phyloP scores from a whole-genome alignment of 148 eudicot genomes.

The Camellia lanceoleosa region DNA sequence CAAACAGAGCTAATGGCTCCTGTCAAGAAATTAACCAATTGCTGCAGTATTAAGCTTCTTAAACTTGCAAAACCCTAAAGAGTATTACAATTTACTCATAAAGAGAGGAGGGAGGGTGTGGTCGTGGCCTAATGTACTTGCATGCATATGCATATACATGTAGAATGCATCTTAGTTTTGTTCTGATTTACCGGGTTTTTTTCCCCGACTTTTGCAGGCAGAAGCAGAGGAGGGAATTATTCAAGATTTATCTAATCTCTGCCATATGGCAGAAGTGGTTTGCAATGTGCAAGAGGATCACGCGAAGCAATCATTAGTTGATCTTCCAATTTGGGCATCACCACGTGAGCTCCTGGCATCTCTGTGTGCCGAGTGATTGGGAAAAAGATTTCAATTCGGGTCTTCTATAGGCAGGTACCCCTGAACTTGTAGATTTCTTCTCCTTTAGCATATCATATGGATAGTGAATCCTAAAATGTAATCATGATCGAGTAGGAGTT shows the following conservation, averaged over 20 bases:
- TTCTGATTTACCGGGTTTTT: neutral
- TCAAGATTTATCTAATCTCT: slow-evolving; percentile 41
- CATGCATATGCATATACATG: too few relatives aligned
- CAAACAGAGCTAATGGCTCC: neutral
- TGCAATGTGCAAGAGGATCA: slow-evolving; percentile 51
- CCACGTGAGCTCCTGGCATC: slow-evolving; percentile 55
- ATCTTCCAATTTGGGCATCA: slow-evolving; percentile 57
- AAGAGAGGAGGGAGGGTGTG: too few relatives aligned
- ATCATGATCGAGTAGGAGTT: too few relatives aligned
- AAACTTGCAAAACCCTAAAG: too few relatives aligned
- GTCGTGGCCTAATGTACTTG: too few relatives aligned
- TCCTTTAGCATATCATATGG: neutral
- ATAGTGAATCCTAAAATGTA: neutral
- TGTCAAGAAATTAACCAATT: too few relatives aligned
- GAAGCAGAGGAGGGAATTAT: slow-evolving; percentile 62
- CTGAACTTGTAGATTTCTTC: neutral
- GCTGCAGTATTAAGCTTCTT: too few relatives aligned
- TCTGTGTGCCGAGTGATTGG: slow-evolving; percentile 20
- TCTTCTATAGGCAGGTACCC: neutral
- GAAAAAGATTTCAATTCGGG: neutral
- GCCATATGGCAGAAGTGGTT: slow-evolving; percentile 56
- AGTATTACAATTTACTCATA: too few relatives aligned
- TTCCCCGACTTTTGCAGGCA: slow-evolving; percentile 30
- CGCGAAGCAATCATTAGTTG: slow-evolving; percentile 28
- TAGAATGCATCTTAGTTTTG: neutral